Percentiles rank a stretch among this genome's conserved stretches.
These are phyloP conservation scores for Candida palmyrensis DNA, from an alignment of 805 yeast species.

Conservation along the genomic window DNA sequence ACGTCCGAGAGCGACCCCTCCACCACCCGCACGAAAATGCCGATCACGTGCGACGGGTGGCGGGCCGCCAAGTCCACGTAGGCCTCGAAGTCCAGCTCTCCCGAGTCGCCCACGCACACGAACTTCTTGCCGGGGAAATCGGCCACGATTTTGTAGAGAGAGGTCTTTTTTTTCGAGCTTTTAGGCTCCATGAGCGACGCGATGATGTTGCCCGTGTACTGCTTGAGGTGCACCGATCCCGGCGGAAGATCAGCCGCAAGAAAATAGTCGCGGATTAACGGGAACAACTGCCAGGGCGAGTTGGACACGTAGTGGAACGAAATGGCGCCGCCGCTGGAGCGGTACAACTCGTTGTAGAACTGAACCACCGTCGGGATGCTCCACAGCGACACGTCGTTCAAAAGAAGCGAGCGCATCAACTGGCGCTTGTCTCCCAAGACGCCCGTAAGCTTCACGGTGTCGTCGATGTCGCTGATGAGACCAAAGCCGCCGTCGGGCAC, in stretches of 20 bases:
- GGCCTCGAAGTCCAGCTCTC: conserved; percentile 92
- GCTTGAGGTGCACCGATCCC: conserved; percentile 85
- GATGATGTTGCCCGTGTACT: conserved; percentile 77
- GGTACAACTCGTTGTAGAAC: conserved; percentile 58
- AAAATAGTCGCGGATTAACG: conserved; percentile 55
- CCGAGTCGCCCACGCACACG: conserved; percentile 89
- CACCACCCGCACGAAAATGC: conserved; percentile 79
- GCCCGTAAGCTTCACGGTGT: conserved; percentile 87
- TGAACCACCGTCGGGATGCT: conserved; percentile 66
- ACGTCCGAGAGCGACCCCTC: conserved; percentile 58
- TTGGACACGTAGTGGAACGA: conserved; percentile 93
- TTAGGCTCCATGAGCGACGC: conserved; percentile 85
- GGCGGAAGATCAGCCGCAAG: conserved; percentile 54
- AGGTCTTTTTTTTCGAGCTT: conserved; percentile 67
- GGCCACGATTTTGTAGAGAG: conserved; percentile 54
- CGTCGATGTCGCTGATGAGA: conserved; percentile 89
- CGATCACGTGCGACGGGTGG: conserved; percentile 61
- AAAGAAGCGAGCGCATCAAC: conserved; percentile 71
- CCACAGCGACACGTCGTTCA: conserved; percentile 62
- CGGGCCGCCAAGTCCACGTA: conserved; percentile 63
- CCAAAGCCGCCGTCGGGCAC: conserved; percentile 52
- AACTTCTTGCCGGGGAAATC: conserved; percentile 80
- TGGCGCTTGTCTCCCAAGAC: conserved; percentile 84
- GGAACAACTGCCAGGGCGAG: conserved; percentile 87
- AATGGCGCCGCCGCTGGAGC: conserved; percentile 32